phyloP scores from a whole-genome alignment of 2,329 filamentous ascomycete genomes.

The Scytalidium sp. region DNA sequence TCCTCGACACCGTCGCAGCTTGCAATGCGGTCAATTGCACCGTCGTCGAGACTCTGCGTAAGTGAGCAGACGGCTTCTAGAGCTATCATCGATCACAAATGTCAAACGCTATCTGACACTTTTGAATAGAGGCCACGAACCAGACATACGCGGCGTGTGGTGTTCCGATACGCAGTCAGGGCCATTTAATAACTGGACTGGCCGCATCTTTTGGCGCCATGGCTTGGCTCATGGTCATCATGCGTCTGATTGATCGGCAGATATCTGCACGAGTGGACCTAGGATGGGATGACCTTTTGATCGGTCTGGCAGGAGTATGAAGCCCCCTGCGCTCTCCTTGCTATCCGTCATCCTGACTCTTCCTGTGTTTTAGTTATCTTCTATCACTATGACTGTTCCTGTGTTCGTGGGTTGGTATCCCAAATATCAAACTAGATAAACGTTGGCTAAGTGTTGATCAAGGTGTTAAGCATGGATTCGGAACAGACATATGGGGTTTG shows the following conservation, averaged over 20 bases:
- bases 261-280: constrained; percentile 20
- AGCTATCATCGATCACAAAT: constrained; percentile 1
- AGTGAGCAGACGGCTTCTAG: constrained; percentile 6
- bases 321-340: background rate
- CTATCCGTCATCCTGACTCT: constrained; percentile 5
- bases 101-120: constrained; percentile 5
- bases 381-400: constrained; percentile 24
- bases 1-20: constrained; percentile 18
- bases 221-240: constrained; percentile 24
- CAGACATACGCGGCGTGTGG: constrained; percentile 24
- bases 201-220: constrained; percentile 20
- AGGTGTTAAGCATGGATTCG: constrained; percentile 24
- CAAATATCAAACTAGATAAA: background rate
- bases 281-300: constrained; percentile 29
- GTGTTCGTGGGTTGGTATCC: constrained; percentile 16
- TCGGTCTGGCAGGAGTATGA: constrained; percentile 26
- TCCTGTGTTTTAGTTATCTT: constrained; percentile 13
- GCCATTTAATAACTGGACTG: constrained; percentile 18
- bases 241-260: constrained; percentile 24
- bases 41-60: constrained; percentile 21
- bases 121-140: constrained; percentile 6
- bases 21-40: constrained; percentile 28
- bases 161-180: constrained; percentile 20
- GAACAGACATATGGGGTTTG: constrained; percentile 29
- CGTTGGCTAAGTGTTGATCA: constrained; percentile 3